Evolutionary conservation across 768 basidiomycete species (phyloP), one percentile per base, ranked within the genome.

Genomic region (Lentinula sp.): DNA sequence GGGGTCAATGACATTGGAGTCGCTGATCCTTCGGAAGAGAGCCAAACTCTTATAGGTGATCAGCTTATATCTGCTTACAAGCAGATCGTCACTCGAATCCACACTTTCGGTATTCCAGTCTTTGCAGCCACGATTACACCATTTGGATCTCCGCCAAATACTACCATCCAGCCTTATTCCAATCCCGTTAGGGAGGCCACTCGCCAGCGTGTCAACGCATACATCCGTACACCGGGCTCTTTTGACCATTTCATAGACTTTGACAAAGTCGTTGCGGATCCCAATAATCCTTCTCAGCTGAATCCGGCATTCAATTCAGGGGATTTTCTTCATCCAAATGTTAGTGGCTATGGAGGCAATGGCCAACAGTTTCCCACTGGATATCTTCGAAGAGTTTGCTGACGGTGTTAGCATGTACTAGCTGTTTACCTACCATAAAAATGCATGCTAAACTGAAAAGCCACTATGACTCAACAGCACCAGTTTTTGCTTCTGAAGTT

Each of bases 1-100:
- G 81, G 81, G 55, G 79, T 81, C 28, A 83, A 82, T 74, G 82
- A 82, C 72, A 80, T 82, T 57, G 81, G 81, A 4, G 72, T 71
- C 5, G 77, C 76, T 4, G 64, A 63, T 7, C 65, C 77, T 35
- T 72, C 71, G n/a, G 52, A 66, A 0, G 71, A 64, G 79, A 82
- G 69, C 61, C 55, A 56, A 28, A 69, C 45, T 68, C 63, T 23
- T 12, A 59, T 61, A 10, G 46, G 46, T 18, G 53, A 55, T 42
- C 70, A 69, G 12, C 63, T 82, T 65, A 79, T 81, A 66, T 67
- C 66, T 48, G 79, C 81, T 2, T 79, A 69, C 70, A 70, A 76
- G 66, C 81, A 83, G 67, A 78, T 81, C 56, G 69, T 73, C 59
- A 66, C 71, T 6, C 74, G 79, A 23, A 70, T 77, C 16, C 79